Evolutionary conservation across 2,329 filamentous ascomycete genomes (phyloP).

Genomic region (Periconia digitata): DNA sequence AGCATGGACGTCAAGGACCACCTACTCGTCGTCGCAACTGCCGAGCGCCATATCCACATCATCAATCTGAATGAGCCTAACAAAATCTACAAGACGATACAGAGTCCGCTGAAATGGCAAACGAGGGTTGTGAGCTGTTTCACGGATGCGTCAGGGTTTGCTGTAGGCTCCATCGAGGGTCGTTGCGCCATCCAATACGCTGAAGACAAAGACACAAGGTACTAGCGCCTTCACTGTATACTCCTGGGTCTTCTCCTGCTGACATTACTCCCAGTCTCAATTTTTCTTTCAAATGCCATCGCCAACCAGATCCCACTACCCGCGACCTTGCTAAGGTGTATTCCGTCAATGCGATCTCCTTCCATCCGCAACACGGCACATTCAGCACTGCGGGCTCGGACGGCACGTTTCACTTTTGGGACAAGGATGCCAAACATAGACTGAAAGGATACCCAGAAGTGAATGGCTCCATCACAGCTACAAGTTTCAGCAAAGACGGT

Average conservation of each 20-base stretch:
- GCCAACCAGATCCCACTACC: conserved; percentile 66
- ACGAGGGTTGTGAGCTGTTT: conserved; percentile 95
- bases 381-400: conserved; percentile 96
- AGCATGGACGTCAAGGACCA: conserved; percentile 89
- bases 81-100: conserved; percentile 93
- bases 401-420: conserved; percentile 97
- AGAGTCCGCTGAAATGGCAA: conserved; percentile 98
- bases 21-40: conserved; percentile 87
- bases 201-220: conserved; percentile 85
- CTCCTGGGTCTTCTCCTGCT: conserved; percentile 5
- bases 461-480: conserved; percentile 80
- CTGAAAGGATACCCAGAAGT: conserved; percentile 66
- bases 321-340: conserved; percentile 83
- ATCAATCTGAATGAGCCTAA: conserved; percentile 85
- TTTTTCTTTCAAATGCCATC: conserved; percentile 99
- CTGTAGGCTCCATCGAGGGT: conserved; percentile 94
- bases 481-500: conserved; percentile 86
- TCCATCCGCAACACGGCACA: conserved; percentile 96
- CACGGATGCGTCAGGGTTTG: conserved; percentile 85
- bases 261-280: conserved; percentile 59
- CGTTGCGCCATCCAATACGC: conserved; percentile 98
- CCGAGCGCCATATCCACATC: conserved; percentile 94
- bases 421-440: conserved; percentile 61
- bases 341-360: conserved; percentile 95
- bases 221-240: conserved; percentile 8